A percentile compares a stretch with the other conserved stretches of the same genome.
phyloP scores from a whole-genome alignment of 2,329 filamentous ascomycete species.

The Fusarium avenaceum region DNA sequence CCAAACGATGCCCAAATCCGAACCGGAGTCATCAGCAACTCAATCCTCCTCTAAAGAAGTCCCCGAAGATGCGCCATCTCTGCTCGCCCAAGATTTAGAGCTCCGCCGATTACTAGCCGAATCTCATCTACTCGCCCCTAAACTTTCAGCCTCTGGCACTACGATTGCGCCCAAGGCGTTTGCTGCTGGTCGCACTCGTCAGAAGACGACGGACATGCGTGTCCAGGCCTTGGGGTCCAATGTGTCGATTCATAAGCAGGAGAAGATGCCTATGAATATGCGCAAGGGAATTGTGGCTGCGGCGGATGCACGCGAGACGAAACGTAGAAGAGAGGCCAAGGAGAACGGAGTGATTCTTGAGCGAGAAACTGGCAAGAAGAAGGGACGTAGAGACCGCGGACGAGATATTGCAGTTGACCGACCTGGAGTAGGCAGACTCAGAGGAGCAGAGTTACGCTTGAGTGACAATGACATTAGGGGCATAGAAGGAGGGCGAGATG shows the following conservation, averaged over 20 bases:
- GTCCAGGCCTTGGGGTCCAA: constrained; percentile 86
- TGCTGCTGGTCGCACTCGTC: constrained; percentile 76
- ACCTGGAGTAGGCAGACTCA: constrained; percentile 84
- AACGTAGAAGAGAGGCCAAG: constrained; percentile 80
- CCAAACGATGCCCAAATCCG: constrained; percentile 44
- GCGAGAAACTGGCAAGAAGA: constrained; percentile 59
- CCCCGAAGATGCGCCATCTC: constrained; percentile 72
- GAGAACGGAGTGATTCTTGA: constrained; percentile 95
- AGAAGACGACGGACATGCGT: constrained; percentile 86
- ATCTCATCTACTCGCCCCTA: constrained; percentile 81
- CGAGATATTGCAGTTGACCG: constrained; percentile 75
- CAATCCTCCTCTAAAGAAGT: constrained; percentile 53
- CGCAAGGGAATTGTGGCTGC: constrained; percentile 86
- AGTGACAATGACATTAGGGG: constrained; percentile 81
- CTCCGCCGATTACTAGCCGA: constrained; percentile 91
- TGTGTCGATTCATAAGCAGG: constrained; percentile 78
- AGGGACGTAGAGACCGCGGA: constrained; percentile 59
- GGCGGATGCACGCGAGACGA: constrained; percentile 73
- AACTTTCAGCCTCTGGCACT: constrained; percentile 59
- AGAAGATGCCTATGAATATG: constrained; percentile 90
- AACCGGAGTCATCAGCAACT: constrained; percentile 38
- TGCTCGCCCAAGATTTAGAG: constrained; percentile 91
- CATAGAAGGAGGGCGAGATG: constrained; percentile 71
- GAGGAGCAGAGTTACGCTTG: constrained; percentile 81
- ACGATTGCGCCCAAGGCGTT: constrained; percentile 60